Percentiles rank a stretch among this genome's conserved stretches.
These are phyloP conservation scores for Sphenostylis stenocarpa DNA, from an alignment of 306 rosid genomes.

Conservation along the genomic window DNA sequence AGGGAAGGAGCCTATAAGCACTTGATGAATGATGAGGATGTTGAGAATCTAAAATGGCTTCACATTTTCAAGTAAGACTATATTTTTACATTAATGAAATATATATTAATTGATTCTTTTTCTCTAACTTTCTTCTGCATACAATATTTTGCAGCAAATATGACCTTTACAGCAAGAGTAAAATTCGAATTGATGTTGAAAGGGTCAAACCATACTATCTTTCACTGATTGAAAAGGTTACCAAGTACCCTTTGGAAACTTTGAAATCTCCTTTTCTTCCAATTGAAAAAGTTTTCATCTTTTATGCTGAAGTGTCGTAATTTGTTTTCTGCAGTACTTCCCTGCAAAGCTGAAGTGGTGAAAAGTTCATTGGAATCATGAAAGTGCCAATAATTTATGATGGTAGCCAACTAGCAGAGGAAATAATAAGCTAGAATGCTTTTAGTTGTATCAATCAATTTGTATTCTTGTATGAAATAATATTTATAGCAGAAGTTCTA, in stretches of 20 bases:
- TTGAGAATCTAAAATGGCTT: conserved; percentile 76
- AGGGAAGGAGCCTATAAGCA: conserved; percentile 65
- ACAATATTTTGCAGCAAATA: conserved; percentile 53
- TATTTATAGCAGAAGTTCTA: neutral
- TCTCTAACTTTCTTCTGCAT: neutral
- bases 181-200: conserved; percentile 58
- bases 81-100: neutral
- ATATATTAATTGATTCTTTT: neutral
- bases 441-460: conserved; percentile 5
- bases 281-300: neutral
- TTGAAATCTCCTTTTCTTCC: neutral
- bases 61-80: conserved; percentile 63
- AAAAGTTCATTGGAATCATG: conserved; percentile 27
- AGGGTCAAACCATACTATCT: conserved; percentile 79
- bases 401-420: conserved; percentile 19
- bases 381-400: neutral
- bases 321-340: conserved; percentile 62
- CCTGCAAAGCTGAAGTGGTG: conserved; percentile 81
- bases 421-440: conserved; percentile 17
- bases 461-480: conserved; percentile 25
- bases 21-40: conserved; percentile 76
- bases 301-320: neutral
- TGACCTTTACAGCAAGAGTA: conserved; percentile 89
- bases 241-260: neutral
- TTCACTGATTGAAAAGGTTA: conserved; percentile 75